Conservation (phyloP, 768 basidiomycete genomes). For the Pisolithus microcarpus region DNA sequence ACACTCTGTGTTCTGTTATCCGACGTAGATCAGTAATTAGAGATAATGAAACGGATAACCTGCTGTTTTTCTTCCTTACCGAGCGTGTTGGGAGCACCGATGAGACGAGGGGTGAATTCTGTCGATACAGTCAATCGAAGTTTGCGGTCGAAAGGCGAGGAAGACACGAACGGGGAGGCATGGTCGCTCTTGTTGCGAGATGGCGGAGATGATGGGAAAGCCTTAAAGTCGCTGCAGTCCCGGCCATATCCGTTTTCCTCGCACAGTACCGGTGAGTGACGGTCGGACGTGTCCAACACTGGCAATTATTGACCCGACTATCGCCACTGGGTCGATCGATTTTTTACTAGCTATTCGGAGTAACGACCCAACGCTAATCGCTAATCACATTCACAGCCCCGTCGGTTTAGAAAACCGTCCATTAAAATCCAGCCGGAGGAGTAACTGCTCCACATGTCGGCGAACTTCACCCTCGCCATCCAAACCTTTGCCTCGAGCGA, state of each 20-base stretch:
- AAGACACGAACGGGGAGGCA: constrained; percentile 27
- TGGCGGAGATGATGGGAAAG: constrained; percentile 59
- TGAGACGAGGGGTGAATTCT: constrained; percentile 71
- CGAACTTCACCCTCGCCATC: constrained; percentile 64
- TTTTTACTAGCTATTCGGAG: background rate
- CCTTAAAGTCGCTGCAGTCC: constrained; percentile 28
- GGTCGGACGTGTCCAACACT: no score
- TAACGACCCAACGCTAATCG: background rate
- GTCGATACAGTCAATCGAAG: constrained; percentile 9
- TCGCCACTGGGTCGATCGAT: background rate
- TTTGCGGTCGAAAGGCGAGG: constrained; percentile 4
- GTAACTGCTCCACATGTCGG: constrained; percentile 73
- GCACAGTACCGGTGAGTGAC: background rate
- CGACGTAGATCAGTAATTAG: constrained; percentile 13
- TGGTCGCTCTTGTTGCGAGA: constrained; percentile 42
- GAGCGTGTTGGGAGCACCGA: constrained; percentile 89
- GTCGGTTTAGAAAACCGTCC: constrained; percentile 56
- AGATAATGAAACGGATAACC: constrained; percentile 5
- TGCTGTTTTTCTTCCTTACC: constrained; percentile 42
- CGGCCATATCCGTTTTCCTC: constrained; percentile 21
- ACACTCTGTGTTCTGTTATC: constrained; percentile 85
- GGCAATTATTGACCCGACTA: constrained; percentile 1
- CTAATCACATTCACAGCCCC: constrained; percentile 13
- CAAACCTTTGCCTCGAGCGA: constrained; percentile 42
- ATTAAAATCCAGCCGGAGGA: constrained; percentile 82